These are phyloP conservation scores for Coccomyxa sp. DNA, from an alignment of 139 green algal species.

Conservation along the genomic window DNA sequence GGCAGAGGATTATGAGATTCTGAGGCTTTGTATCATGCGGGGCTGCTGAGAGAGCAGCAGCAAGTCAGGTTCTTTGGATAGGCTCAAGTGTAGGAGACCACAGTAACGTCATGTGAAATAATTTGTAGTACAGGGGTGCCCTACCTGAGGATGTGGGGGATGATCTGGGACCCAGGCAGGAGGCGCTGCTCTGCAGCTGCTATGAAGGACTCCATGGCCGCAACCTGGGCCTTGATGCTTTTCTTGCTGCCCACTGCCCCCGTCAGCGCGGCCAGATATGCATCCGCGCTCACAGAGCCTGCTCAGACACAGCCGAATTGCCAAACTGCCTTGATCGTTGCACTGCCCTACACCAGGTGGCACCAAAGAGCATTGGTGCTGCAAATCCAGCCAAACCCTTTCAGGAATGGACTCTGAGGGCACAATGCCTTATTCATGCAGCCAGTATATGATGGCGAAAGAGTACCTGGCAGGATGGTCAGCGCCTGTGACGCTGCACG, in stretches of 20 bases:
- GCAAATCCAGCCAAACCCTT: not conserved
- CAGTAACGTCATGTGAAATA: no score
- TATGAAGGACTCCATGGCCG: not conserved
- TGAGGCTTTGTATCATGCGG: no score
- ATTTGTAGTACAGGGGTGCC: no score
- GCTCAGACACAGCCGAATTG: not conserved
- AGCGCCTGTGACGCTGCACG: conserved; percentile 28
- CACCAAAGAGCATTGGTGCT: not conserved
- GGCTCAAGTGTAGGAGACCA: no score
- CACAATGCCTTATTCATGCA: not conserved
- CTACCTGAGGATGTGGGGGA: no score
- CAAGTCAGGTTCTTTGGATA: no score
- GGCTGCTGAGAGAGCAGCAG: no score
- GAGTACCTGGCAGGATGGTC: conserved; percentile 7
- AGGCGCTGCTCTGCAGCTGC: no score
- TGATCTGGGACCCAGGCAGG: no score
- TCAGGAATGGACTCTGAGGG: not conserved
- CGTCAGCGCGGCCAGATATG: not conserved
- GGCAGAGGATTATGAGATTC: no score
- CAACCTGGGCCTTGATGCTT: not conserved
- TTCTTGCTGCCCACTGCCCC: not conserved
- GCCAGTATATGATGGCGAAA: not conserved
- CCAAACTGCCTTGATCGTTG: not conserved
- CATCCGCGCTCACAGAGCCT: conserved; percentile 11
- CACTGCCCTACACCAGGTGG: not conserved